Base-by-base conservation (phyloP, 164 flowering plant species). In the Echeveria elegans region DNA sequence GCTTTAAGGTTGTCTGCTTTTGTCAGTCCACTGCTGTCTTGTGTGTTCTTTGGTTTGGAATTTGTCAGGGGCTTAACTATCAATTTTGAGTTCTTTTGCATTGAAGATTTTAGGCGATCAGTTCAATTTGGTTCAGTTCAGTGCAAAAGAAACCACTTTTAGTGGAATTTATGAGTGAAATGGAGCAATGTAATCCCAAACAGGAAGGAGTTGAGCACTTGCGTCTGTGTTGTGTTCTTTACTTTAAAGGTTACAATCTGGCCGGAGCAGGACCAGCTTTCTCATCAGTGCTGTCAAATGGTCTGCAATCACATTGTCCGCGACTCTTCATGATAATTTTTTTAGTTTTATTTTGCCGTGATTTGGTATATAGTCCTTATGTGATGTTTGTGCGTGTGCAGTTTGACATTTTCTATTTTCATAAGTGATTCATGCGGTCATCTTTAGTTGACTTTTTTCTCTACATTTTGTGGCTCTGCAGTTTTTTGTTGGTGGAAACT, bases 401-500 rank as follows among this genome's bases (percentile, higher is more conserved):
- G n/a, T 11, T 14, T 56, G 61, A 12, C 19, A 19, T 21, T 7
- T 28, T 8, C n/a, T 1, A 11, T 14, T 16, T 43, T 26, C 12
- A 24, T 53, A 8, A 23, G 23, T 21, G 29, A 11, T 53, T 53
- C 59, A 7, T 23, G 8, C 29, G 12, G 23, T 28, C 61, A 9
- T 56, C 2, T 14, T 14, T 56, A n/a, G 61, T 56, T 56, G 61
- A 56, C 61, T 56, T 29, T 68, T 70, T 63, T 26, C 48, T 32
- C n/a, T n/a, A n/a, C n/a, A n/a, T 40, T 76, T 59, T 77, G 36
- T 7, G 2, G 28, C 79, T n/a, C n/a, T 81, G 88, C 97, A 94
- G 99, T 94, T 94, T 79, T 94, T 94, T 60, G 99, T 94, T 75
- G 99, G 97, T 21, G 99, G 99, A 52, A 94, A 94, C 77, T 94